These are phyloP conservation scores for Theileria parva DNA, from an alignment of 169 alveolate genomes.

Conservation along the genomic window DNA sequence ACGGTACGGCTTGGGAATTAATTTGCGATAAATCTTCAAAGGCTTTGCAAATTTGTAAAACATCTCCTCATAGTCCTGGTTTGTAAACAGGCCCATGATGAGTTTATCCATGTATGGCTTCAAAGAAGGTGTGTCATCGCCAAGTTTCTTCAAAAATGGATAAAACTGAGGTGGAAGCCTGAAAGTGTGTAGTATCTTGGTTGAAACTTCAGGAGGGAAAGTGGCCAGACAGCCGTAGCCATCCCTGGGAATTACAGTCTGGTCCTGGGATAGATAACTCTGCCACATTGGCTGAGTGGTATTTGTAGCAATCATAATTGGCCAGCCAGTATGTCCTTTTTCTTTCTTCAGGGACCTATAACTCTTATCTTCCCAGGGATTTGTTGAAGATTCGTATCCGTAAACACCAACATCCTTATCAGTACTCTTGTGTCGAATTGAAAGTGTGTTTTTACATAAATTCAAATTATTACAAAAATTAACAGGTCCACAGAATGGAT, in stretches of 20 bases:
- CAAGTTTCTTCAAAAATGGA: constrained; percentile 85
- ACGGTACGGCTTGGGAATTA: constrained; percentile 85
- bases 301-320: constrained; percentile 71
- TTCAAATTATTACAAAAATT: not conserved
- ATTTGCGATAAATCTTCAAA: constrained; percentile 81
- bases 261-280: constrained; percentile 70
- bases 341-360: constrained; percentile 59
- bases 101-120: constrained; percentile 86
- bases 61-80: constrained; percentile 88
- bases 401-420: constrained; percentile 40
- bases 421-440: not conserved
- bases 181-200: constrained; percentile 76
- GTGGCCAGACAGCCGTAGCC: constrained; percentile 77
- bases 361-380: constrained; percentile 70
- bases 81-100: constrained; percentile 80
- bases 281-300: constrained; percentile 79
- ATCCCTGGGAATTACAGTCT: constrained; percentile 76
- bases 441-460: not conserved
- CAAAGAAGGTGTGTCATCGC: constrained; percentile 86
- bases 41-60: constrained; percentile 88
- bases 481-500: not conserved
- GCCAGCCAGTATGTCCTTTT: constrained; percentile 71
- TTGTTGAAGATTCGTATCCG: constrained; percentile 52
- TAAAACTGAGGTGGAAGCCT: constrained; percentile 88
- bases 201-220: constrained; percentile 77